These are phyloP conservation scores for Plectranthus barbatus DNA, from an alignment of 257 asterid species.

Conservation along the genomic window DNA sequence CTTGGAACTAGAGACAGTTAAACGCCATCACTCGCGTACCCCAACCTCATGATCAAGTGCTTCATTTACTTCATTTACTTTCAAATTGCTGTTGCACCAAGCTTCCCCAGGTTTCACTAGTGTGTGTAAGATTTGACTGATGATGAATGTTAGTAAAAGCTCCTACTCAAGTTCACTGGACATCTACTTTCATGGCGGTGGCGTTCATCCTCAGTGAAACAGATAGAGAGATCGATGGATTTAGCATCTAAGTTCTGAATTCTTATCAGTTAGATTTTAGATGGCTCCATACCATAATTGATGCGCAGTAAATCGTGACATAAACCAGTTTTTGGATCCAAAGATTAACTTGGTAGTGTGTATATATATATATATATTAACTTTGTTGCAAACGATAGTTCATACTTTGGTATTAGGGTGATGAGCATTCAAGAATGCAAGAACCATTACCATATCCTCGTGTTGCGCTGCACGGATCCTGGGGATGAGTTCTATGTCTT, in stretches of 20 bases:
- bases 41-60: too few relatives aligned
- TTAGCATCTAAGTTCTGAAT: neutral
- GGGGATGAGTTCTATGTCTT: conserved; percentile 44
- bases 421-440: neutral
- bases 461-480: conserved; percentile 12
- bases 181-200: neutral
- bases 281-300: neutral
- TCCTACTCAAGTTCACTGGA: neutral
- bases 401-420: neutral
- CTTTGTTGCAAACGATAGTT: neutral
- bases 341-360: too few relatives aligned
- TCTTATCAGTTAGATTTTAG: neutral
- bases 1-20: too few relatives aligned
- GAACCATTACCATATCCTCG: conserved; percentile 20
- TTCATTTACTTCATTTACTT: too few relatives aligned
- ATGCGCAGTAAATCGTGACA: neutral
- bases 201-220: neutral
- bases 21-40: too few relatives aligned
- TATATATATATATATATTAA: neutral
- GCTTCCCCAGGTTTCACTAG: too few relatives aligned
- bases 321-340: neutral
- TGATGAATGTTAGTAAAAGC: too few relatives aligned
- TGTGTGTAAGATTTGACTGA: too few relatives aligned
- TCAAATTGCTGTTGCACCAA: too few relatives aligned
- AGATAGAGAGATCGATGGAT: neutral